Evolutionary conservation across 257 asterid species (phyloP).

Genomic region (Scutellaria galericulata): DNA sequence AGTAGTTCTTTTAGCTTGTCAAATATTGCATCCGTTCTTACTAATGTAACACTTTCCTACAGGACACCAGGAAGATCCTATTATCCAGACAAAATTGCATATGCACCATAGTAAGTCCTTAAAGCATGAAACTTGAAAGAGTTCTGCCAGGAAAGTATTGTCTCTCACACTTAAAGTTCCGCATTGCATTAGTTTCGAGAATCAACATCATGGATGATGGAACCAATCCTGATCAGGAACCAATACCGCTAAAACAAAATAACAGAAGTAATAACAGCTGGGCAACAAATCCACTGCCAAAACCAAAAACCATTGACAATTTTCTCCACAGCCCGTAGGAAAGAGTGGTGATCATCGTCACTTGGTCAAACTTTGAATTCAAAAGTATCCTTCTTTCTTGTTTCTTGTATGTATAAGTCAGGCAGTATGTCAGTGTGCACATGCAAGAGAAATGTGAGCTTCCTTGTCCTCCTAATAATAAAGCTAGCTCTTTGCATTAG

Average conservation of each 20-base stretch:
- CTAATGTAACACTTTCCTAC: neutral
- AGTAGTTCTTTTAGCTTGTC: neutral
- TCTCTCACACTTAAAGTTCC: neutral
- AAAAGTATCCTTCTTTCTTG: neutral
- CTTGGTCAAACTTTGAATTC: neutral
- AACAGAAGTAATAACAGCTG: conserved; percentile 4
- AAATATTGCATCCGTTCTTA: neutral
- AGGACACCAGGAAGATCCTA: neutral
- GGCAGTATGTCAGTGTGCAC: neutral
- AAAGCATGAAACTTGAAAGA: neutral
- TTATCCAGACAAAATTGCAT: neutral
- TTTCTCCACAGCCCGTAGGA: neutral
- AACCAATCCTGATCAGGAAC: neutral
- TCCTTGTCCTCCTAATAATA: neutral
- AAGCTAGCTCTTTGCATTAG: neutral
- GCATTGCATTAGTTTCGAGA: neutral
- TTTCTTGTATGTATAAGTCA: neutral
- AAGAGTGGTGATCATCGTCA: neutral
- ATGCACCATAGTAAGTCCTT: neutral
- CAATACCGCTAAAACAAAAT: neutral
- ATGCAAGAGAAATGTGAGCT: neutral
- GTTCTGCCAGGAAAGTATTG: neutral
- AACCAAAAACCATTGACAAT: neutral
- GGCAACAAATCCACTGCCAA: neutral
- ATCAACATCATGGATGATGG: neutral